These are phyloP conservation scores for Hortiboletus flavorubellus DNA, from an alignment of 768 basidiomycete genomes.

Conservation along the genomic window DNA sequence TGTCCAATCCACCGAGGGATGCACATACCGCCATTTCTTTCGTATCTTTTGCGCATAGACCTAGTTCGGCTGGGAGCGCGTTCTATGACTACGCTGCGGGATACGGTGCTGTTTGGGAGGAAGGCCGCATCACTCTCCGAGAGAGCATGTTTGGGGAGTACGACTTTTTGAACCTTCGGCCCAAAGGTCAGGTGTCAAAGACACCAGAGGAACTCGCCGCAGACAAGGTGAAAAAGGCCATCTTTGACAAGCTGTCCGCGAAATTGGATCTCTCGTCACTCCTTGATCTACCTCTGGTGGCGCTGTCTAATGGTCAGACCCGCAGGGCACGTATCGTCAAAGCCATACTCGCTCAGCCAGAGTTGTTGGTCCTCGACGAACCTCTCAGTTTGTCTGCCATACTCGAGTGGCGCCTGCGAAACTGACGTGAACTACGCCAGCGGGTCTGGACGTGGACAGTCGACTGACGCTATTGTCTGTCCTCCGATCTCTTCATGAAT, in stretches of 20 bases:
- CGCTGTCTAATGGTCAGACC: constrained; percentile 90
- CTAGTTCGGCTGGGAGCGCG: constrained; percentile 54
- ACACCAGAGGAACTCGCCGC: constrained; percentile 22
- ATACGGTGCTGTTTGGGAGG: constrained; percentile 85
- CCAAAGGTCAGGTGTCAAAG: constrained; percentile 19
- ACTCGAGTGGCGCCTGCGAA: background rate
- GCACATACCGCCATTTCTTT: constrained; percentile 49
- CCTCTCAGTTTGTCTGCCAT: constrained; percentile 62
- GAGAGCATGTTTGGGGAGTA: constrained; percentile 64
- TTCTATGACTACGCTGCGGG: constrained; percentile 94
- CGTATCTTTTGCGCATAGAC: constrained; percentile 68
- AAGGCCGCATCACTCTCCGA: constrained; percentile 73
- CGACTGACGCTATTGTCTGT: constrained; percentile 55
- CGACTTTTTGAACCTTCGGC: constrained; percentile 33
- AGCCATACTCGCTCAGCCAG: constrained; percentile 66
- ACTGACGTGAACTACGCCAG: constrained; percentile 36
- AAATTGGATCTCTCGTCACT: constrained; percentile 56
- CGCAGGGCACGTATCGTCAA: constrained; percentile 79
- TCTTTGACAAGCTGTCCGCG: constrained; percentile 53
- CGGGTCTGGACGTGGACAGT: constrained; percentile 69
- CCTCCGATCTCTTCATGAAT: constrained; percentile 50
- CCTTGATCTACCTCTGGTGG: constrained; percentile 81
- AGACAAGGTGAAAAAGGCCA: constrained; percentile 26
- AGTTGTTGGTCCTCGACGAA: constrained; percentile 85
- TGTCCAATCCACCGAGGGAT: constrained; percentile 43